Evolutionary conservation across 345 rosid genomes (phyloP).

Genomic region (Raphanus raphanistrum): DNA sequence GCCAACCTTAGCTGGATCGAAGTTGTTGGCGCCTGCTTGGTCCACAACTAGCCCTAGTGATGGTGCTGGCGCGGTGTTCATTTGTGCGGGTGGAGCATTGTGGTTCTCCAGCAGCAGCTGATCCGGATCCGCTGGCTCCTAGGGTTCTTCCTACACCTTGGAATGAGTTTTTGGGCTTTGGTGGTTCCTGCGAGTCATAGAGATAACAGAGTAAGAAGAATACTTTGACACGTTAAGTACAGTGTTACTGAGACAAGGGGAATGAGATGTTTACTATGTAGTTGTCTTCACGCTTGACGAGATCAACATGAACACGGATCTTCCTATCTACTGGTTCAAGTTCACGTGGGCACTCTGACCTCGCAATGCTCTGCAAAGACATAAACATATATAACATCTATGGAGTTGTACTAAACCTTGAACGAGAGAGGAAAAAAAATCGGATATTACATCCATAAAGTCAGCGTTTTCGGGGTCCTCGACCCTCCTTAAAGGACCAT

Average conservation of each 20-base stretch:
- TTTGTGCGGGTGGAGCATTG: constrained; percentile 30
- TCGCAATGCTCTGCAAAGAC: constrained; percentile 67
- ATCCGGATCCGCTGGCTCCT: constrained; percentile 49
- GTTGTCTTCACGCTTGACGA: constrained; percentile 69
- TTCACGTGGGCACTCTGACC: constrained; percentile 78
- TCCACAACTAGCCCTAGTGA: constrained; percentile 63
- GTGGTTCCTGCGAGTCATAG: constrained; percentile 61
- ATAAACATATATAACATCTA: neutral
- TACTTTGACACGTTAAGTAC: neutral
- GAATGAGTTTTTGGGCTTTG: constrained; percentile 49
- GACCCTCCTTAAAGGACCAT: constrained; percentile 76
- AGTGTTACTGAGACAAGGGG: neutral
- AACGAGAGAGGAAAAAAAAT: too few species aligned
- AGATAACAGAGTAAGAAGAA: constrained; percentile 23
- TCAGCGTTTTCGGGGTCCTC: constrained; percentile 78
- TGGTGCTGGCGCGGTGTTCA: constrained; percentile 55
- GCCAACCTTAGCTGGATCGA: constrained; percentile 88
- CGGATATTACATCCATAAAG: constrained; percentile 68
- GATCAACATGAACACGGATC: constrained; percentile 67
- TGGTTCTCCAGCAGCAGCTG: constrained; percentile 50
- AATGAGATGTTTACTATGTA: constrained; percentile 44
- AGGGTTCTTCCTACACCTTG: constrained; percentile 79
- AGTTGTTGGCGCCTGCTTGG: constrained; percentile 38
- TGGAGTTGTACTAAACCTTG: too few species aligned
- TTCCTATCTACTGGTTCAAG: constrained; percentile 67